Evolutionary conservation across 768 basidiomycete species (phyloP).

Genomic region (Termitomyces titanicus): DNA sequence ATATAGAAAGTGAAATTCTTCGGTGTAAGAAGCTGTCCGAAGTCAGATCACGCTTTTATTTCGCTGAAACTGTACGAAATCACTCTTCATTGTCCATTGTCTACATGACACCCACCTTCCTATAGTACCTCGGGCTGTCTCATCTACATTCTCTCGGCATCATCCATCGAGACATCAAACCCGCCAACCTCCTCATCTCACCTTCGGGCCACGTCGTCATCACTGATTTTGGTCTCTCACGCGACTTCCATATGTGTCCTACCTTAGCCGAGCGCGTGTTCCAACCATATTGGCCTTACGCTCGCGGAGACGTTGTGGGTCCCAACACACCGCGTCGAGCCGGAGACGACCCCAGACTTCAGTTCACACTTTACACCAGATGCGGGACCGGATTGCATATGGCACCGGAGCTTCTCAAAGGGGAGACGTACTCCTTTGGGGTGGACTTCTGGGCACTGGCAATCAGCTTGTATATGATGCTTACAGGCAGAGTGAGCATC

Average conservation of each 20-base stretch:
- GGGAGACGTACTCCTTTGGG: neutral
- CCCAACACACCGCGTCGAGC: neutral
- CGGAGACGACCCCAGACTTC: neutral
- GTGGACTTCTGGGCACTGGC: neutral
- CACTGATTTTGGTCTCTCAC: neutral
- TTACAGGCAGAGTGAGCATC: neutral
- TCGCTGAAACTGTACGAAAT: neutral
- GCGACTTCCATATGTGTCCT: neutral
- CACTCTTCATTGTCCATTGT: neutral
- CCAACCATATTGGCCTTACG: neutral
- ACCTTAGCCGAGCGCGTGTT: neutral
- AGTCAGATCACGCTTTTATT: neutral
- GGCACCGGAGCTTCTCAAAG: neutral
- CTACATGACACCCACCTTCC: neutral
- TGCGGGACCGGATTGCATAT: neutral
- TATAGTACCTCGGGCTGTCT: neutral
- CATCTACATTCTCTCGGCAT: neutral
- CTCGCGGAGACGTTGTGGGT: neutral
- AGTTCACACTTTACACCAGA: neutral
- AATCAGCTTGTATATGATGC: conserved; percentile 1
- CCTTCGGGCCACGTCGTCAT: neutral
- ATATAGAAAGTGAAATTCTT: neutral
- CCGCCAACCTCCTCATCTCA: neutral
- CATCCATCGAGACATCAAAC: neutral
- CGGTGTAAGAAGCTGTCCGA: neutral